Evolutionary conservation across 306 rosid species (phyloP).

Genomic region (Amphicarpaea edgeworthii): DNA sequence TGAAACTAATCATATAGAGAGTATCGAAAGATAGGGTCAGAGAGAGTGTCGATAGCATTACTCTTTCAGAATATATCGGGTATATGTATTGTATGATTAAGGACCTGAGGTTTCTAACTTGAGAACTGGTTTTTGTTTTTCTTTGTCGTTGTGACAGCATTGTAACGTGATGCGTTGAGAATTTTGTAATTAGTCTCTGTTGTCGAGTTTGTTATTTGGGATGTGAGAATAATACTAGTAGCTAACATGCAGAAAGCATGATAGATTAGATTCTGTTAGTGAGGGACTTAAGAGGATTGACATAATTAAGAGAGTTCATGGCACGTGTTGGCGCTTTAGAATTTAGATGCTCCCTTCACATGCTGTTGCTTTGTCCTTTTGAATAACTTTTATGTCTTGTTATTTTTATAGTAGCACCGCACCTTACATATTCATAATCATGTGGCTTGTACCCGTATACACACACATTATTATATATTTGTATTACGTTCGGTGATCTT

Average conservation of each 20-base stretch:
- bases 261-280: slow-evolving; percentile 30
- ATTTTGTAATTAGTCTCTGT: slow-evolving; percentile 26
- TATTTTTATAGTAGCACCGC: slow-evolving; percentile 9
- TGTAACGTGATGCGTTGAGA: slow-evolving; percentile 7
- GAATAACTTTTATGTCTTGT: slow-evolving; percentile 33
- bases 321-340: slow-evolving; percentile 42
- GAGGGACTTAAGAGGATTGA: slow-evolving; percentile 20
- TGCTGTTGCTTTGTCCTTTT: slow-evolving; percentile 51
- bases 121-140: neutral
- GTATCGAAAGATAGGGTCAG: too few species aligned
- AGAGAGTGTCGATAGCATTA: too few species aligned
- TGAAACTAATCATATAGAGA: slow-evolving; percentile 38
- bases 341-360: slow-evolving; percentile 49
- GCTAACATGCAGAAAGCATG: slow-evolving; percentile 31
- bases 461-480: slow-evolving; percentile 32
- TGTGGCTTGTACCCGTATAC: slow-evolving; percentile 46
- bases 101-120: slow-evolving; percentile 31
- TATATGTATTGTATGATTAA: slow-evolving; percentile 23
- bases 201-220: slow-evolving; percentile 9
- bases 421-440: slow-evolving; percentile 50
- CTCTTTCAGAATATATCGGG: slow-evolving; percentile 14
- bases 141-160: slow-evolving; percentile 33
- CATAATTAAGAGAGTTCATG: slow-evolving; percentile 20
- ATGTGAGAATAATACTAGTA: slow-evolving; percentile 33
- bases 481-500: slow-evolving; percentile 44